Evolutionary conservation across 352 stramenopile species (phyloP).

Genomic region (Globisporangium cederbergense): DNA sequence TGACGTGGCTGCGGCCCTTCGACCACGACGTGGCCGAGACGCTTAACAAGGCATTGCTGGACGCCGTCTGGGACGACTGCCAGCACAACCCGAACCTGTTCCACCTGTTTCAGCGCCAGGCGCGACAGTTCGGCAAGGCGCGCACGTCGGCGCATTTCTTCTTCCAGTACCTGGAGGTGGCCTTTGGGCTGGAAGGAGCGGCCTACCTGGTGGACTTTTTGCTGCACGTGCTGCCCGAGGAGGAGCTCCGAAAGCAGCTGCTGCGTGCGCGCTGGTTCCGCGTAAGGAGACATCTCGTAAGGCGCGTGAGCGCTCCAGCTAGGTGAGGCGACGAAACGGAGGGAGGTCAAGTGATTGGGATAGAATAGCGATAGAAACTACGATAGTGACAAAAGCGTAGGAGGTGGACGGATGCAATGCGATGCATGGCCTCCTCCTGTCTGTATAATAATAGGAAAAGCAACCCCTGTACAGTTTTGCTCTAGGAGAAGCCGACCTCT

Average conservation of each 20-base stretch:
- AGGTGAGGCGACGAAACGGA: not conserved
- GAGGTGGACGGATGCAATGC: not conserved
- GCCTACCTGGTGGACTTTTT: constrained; percentile 82
- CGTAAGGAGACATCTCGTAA: constrained; percentile 55
- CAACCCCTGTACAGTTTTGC: not conserved
- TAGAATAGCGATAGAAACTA: not conserved
- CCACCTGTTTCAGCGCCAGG: constrained; percentile 76
- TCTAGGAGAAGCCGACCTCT: not conserved
- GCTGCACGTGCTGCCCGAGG: constrained; percentile 71
- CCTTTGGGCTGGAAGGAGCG: constrained; percentile 71
- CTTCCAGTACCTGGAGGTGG: constrained; percentile 75
- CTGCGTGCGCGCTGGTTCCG: constrained; percentile 61
- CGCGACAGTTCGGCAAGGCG: constrained; percentile 70
- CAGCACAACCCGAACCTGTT: constrained; percentile 84
- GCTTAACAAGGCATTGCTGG: constrained; percentile 70
- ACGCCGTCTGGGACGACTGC: constrained; percentile 83
- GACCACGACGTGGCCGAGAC: constrained; percentile 62
- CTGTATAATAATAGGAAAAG: constrained; percentile 2
- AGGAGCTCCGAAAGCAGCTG: constrained; percentile 59
- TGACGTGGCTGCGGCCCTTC: constrained; percentile 36
- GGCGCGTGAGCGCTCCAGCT: constrained; percentile 40
- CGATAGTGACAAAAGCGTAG: not conserved
- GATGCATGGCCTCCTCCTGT: too few relatives aligned
- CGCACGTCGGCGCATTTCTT: constrained; percentile 55
- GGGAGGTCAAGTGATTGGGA: not conserved